Evolutionary conservation across 441 rosid genomes (phyloP), one percentile per base, ranked within the genome.

Genomic region (Croton setiger): DNA sequence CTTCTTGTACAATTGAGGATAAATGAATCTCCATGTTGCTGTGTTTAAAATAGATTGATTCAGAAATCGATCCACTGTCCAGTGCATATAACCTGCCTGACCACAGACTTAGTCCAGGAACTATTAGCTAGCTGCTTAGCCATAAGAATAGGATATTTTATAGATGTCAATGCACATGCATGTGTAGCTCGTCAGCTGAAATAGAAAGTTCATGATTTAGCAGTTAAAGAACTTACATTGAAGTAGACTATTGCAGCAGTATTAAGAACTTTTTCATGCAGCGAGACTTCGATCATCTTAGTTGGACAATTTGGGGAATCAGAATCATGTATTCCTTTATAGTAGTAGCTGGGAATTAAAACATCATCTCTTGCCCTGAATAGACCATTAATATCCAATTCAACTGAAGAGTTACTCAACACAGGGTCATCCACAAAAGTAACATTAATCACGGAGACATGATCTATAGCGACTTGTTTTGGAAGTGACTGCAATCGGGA

Each of bases 11-110:
- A 93, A 79, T 64, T 84, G 79, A 61, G 98, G 97, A 78, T 85
- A 77, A 45, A 93, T 68, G 55, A 71, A 64, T 75, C 83, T 84
- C 96, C 94, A 93, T 41, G 84, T 95, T 47, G 87, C 81, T 31
- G 98, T 93, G 83, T 87, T 88, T 60, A 85, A 72, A 66, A 80
- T 65, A 17, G 94, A 86, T 52, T 87, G 84, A 72, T 87, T 82
- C 7, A 80, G 82, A 53, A 84, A 69, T 69, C 84, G 68, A 41
- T 80, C 85, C 36, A 90, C 78, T 18, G 58, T 75, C 86, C 86
- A 78, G 68, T 77, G 86, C 97, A 91, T 81, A 76, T 70, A 75
- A 77, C 86, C 83, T 41, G 84, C 89, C 98, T 93, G 86, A 70
- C 74, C 75, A 78, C 31, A 48, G 69, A 68, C 73, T 39, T 23